Percentiles rank a stretch among this genome's conserved stretches.
phyloP scores from a whole-genome alignment of 345 rosid genomes.

The Lagerstroemia speciosa region DNA sequence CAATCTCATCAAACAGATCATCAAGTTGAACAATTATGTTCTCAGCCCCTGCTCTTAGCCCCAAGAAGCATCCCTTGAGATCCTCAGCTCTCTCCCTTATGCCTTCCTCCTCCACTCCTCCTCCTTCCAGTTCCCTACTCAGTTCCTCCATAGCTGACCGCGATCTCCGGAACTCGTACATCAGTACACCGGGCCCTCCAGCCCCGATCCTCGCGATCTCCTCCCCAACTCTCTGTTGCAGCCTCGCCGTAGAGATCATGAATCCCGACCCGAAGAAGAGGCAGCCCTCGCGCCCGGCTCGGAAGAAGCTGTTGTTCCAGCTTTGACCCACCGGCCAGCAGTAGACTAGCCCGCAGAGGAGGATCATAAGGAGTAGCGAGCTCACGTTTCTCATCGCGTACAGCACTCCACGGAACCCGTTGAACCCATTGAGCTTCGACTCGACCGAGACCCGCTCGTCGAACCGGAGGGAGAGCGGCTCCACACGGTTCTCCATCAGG shows the following conservation, averaged over 20 bases:
- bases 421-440: conserved; percentile 83
- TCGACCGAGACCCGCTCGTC: conserved; percentile 61
- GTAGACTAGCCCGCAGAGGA: conserved; percentile 65
- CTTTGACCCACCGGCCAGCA: conserved; percentile 34
- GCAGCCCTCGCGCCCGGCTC: conserved; percentile 34
- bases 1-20: conserved; percentile 97
- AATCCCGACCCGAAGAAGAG: conserved; percentile 41
- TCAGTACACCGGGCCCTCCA: conserved; percentile 40
- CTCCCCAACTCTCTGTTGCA: conserved; percentile 65
- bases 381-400: conserved; percentile 81
- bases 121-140: conserved; percentile 54
- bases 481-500: conserved; percentile 60
- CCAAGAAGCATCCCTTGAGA: conserved; percentile 53
- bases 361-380: conserved; percentile 58
- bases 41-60: conserved; percentile 68
- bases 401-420: conserved; percentile 78
- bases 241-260: conserved; percentile 60
- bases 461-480: conserved; percentile 52
- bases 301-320: conserved; percentile 14
- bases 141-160: conserved; percentile 75
- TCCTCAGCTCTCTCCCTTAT: conserved; percentile 31
- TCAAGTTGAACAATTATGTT: conserved; percentile 61
- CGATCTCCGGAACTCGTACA: conserved; percentile 58
- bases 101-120: conserved; percentile 19
- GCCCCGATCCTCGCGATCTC: conserved; percentile 46